These are phyloP conservation scores for Neonectria ditissima DNA, from an alignment of 2,329 filamentous ascomycete genomes.

Conservation along the genomic window DNA sequence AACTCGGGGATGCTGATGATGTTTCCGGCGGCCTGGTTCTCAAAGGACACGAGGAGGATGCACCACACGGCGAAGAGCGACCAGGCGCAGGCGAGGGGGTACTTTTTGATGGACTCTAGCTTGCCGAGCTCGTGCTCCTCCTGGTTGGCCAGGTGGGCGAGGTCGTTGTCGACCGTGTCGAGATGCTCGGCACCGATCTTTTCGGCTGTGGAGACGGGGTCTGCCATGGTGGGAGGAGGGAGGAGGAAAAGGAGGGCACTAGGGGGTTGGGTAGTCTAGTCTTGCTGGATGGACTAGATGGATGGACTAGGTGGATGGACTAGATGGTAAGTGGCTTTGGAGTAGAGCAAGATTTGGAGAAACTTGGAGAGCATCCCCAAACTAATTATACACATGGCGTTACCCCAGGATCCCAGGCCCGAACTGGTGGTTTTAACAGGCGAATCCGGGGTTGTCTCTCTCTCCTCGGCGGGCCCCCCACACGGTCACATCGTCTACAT, in stretches of 20 bases:
- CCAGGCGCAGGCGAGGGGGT: constrained; percentile 48
- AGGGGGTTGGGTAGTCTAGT: neutral
- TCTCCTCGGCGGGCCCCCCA: no score
- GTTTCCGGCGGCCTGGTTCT: constrained; percentile 55
- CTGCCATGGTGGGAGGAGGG: constrained; percentile 9
- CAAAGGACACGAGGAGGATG: constrained; percentile 54
- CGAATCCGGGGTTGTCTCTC: constrained; percentile 28
- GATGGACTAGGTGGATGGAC: no score
- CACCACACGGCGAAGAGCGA: constrained; percentile 55
- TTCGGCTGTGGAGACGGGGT: constrained; percentile 23
- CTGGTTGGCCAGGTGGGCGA: constrained; percentile 42
- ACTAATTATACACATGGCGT: constrained; percentile 30
- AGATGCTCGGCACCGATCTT: constrained; percentile 32
- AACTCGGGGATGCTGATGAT: constrained; percentile 59
- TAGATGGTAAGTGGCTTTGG: constrained; percentile 1
- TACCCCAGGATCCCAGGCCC: constrained; percentile 27
- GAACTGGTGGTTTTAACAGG: constrained; percentile 13
- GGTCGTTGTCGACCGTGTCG: constrained; percentile 27
- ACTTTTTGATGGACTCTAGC: constrained; percentile 39
- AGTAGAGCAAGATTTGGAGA: constrained; percentile 6
- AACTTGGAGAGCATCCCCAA: constrained; percentile 12
- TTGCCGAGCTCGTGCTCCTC: constrained; percentile 44
- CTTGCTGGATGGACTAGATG: no score
- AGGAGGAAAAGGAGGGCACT: neutral
- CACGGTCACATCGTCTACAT: neutral